These are phyloP conservation scores for Juglanconis oblonga DNA, from an alignment of 2,329 filamentous ascomycete species.

Conservation along the genomic window DNA sequence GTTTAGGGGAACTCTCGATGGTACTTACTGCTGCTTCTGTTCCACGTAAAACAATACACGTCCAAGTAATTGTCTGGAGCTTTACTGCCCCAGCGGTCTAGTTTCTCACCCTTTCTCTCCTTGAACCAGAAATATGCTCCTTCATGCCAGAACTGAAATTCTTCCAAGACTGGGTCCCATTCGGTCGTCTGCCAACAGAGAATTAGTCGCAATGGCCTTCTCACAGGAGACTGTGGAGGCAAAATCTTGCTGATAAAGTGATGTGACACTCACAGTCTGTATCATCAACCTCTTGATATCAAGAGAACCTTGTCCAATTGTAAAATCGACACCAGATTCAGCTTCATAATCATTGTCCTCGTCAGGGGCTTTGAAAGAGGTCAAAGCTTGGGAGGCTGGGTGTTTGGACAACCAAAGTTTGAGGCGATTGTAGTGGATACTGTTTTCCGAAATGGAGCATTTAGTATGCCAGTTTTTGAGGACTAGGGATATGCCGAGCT, in stretches of 20 bases:
- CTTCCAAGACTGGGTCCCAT: too few relatives aligned
- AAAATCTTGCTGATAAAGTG: background rate
- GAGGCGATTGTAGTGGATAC: background rate
- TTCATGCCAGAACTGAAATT: background rate
- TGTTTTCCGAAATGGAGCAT: background rate
- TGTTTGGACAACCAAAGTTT: background rate
- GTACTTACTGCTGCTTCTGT: constrained; percentile 6
- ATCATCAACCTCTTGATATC: background rate
- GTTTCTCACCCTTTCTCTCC: background rate
- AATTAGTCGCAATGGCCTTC: too few relatives aligned
- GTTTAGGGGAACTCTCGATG: background rate
- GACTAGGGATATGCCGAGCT: background rate
- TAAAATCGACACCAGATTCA: background rate
- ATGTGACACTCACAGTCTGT: background rate
- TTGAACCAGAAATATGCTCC: background rate
- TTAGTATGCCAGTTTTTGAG: background rate
- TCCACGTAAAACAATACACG: constrained; percentile 20
- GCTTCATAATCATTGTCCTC: background rate
- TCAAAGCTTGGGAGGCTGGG: background rate
- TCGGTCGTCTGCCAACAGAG: too few relatives aligned
- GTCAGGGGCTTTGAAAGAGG: background rate
- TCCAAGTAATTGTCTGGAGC: constrained; percentile 26
- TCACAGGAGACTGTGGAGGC: background rate
- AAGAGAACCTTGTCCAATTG: background rate
- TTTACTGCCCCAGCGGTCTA: background rate